Percentiles rank a stretch among this genome's conserved stretches.
phyloP scores from a whole-genome alignment of 148 eudicot genomes.

The Cornus suecica region DNA sequence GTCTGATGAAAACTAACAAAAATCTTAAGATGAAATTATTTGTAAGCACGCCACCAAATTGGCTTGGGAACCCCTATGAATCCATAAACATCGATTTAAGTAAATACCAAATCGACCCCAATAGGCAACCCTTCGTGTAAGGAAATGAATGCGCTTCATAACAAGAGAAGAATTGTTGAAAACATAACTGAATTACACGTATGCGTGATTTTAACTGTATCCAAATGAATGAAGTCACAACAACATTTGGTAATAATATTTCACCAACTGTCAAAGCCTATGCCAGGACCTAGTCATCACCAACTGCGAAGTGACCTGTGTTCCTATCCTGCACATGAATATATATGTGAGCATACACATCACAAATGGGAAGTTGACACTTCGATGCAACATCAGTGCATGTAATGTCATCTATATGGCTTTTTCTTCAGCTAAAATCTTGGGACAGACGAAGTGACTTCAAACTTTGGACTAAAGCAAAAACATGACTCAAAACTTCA shows the following conservation, averaged over 20 bases:
- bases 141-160: too few species aligned
- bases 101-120: too few species aligned
- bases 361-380: background rate
- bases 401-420: background rate
- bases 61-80: too few species aligned
- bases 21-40: too few species aligned
- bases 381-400: background rate
- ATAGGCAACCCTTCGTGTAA: too few species aligned
- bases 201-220: background rate
- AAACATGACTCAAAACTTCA: background rate
- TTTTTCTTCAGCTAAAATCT: background rate
- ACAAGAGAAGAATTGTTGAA: background rate
- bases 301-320: constrained; percentile 52
- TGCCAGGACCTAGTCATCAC: constrained; percentile 10
- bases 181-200: background rate
- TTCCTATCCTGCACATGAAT: constrained; percentile 44
- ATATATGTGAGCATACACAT: background rate
- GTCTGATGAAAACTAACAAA: too few species aligned
- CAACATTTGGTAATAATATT: background rate
- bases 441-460: background rate
- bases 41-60: too few species aligned
- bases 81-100: too few species aligned
- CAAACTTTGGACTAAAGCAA: background rate
- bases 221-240: background rate
- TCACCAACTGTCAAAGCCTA: background rate